phyloP scores from a whole-genome alignment of 108 stramenopile genomes.

The Pseudonitzschia multiseries region DNA sequence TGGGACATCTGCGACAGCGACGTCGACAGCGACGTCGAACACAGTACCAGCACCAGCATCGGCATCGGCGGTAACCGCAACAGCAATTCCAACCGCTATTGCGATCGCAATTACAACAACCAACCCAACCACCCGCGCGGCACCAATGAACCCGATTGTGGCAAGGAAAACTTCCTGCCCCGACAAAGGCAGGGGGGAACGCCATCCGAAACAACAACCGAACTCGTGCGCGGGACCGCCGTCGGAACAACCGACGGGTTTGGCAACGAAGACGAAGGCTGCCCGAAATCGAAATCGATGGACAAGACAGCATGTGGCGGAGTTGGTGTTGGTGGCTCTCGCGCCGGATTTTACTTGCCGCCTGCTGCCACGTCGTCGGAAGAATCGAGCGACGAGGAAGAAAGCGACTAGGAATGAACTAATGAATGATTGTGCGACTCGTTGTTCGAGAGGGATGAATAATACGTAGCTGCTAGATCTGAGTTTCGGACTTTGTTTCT shows the following conservation, averaged over 20 bases:
- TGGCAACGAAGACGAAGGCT: neutral
- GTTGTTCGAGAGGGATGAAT: neutral
- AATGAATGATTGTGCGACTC: neutral
- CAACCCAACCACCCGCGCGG: no score
- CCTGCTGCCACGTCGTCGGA: conserved; percentile 13
- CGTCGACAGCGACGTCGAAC: neutral
- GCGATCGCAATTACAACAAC: no score
- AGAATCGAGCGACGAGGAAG: neutral
- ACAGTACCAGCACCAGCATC: conserved; percentile 7
- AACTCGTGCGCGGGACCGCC: no score
- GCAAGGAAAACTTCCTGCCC: conserved; percentile 8
- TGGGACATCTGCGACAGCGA: neutral
- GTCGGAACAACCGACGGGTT: neutral
- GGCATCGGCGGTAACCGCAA: neutral
- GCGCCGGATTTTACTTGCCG: conserved; percentile 11
- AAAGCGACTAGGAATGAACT: neutral
- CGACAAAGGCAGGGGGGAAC: neutral
- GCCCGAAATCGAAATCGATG: neutral
- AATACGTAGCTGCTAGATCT: no score
- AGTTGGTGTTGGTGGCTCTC: neutral
- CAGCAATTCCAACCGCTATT: no score
- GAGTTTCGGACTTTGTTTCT: no score
- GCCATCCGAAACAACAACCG: neutral
- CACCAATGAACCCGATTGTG: neutral
- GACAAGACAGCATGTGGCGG: no score